These are phyloP conservation scores for thale cress (Arabidopsis thaliana) DNA, from an alignment of 345 rosid species.

Conservation along the genomic window TAIR10.1 NC_003075.7:15465001-15465500, in stretches of 20 bases:
- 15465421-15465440: conserved; percentile 93
- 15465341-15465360: not conserved
- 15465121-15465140: not conserved
- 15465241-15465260: conserved; percentile 11
- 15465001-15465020: conserved; percentile 90
- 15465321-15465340: conserved; percentile 4
- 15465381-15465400: not conserved
- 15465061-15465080: conserved; percentile 14
- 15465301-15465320: not conserved
- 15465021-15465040: conserved; percentile 89
- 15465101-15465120: not conserved
- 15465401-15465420: conserved; percentile 24
- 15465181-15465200: no score
- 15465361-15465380: not conserved
- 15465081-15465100: not conserved
- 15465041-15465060: conserved; percentile 52
- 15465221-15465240: not conserved
- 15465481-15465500: conserved; percentile 90
- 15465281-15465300: conserved; percentile 1
- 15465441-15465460: conserved; percentile 91
- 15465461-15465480: conserved; percentile 81
- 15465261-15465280: not conserved
- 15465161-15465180: no score
- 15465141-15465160: not conserved
- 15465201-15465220: not conserved